phyloP scores from a whole-genome alignment of 2,329 filamentous ascomycete species.

The Chalara sp. region DNA sequence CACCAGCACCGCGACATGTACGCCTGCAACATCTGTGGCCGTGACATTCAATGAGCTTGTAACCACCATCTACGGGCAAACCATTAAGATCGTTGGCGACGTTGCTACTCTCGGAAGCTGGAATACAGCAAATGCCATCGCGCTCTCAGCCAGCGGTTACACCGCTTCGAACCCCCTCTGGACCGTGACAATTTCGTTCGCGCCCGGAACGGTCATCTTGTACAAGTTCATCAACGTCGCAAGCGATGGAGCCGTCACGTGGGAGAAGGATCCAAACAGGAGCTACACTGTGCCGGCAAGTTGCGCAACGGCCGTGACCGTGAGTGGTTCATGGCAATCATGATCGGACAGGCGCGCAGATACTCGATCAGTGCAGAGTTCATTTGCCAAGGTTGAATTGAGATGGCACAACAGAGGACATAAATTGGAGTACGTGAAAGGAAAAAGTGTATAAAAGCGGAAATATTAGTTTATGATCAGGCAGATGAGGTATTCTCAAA shows the following conservation, averaged over 20 bases:
- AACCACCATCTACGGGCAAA: constrained; percentile 53
- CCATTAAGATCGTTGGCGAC: constrained; percentile 58
- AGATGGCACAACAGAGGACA: no score
- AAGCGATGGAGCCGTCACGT: constrained; percentile 46
- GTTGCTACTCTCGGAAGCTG: constrained; percentile 54
- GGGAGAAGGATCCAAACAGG: constrained; percentile 50
- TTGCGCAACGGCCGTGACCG: constrained; percentile 17
- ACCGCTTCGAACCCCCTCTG: constrained; percentile 54
- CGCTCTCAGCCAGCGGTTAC: constrained; percentile 53
- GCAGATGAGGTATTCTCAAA: no score
- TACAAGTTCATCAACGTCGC: constrained; percentile 65
- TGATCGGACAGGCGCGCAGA: not conserved
- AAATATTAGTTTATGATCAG: no score
- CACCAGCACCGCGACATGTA: constrained; percentile 32
- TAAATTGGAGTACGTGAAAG: no score
- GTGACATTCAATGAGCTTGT: constrained; percentile 57
- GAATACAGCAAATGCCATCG: constrained; percentile 46
- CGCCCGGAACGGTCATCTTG: constrained; percentile 47
- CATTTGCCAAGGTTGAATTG: no score
- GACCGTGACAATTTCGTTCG: constrained; percentile 48
- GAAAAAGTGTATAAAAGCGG: no score
- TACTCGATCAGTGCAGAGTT: no score
- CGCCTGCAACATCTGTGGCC: constrained; percentile 38
- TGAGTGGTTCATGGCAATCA: constrained; percentile 19
- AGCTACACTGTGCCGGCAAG: constrained; percentile 19